These are phyloP conservation scores for Begonia loranthoides DNA, from an alignment of 306 rosid genomes.

Conservation along the genomic window DNA sequence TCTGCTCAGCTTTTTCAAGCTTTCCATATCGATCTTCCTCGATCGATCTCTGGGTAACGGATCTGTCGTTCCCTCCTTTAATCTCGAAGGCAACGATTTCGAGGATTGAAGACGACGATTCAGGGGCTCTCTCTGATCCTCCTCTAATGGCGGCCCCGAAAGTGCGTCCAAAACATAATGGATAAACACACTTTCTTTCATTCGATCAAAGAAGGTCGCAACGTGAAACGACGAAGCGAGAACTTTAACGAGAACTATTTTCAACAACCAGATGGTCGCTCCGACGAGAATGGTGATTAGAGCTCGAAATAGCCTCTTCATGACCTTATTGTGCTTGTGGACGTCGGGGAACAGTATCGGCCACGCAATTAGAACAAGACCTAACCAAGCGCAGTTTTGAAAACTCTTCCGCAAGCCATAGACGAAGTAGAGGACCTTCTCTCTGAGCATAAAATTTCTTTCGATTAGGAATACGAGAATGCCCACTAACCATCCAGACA, in stretches of 20 bases:
- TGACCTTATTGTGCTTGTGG: conserved; percentile 17
- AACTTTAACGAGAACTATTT: conserved; percentile 31
- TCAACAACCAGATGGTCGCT: conserved; percentile 34
- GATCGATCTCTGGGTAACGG: conserved; percentile 12
- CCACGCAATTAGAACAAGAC: conserved; percentile 28
- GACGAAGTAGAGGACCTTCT: conserved; percentile 30
- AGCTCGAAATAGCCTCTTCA: conserved; percentile 22
- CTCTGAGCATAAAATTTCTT: conserved; percentile 37
- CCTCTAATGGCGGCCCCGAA: conserved; percentile 32
- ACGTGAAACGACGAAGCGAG: conserved; percentile 41
- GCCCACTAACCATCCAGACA: conserved; percentile 30
- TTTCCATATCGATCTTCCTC: conserved; percentile 33
- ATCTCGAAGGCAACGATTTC: conserved; percentile 27
- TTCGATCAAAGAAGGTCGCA: conserved; percentile 35
- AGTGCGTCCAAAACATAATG: conserved; percentile 35
- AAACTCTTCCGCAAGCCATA: conserved; percentile 34
- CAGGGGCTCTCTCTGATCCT: conserved; percentile 18
- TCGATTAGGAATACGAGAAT: conserved; percentile 30
- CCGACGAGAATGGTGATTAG: conserved; percentile 27
- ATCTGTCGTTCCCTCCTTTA: conserved; percentile 7
- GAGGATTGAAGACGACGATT: conserved; percentile 8
- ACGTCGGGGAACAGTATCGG: conserved; percentile 32
- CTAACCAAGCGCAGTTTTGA: conserved; percentile 41
- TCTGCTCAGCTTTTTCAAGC: conserved; percentile 27
- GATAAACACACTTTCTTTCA: conserved; percentile 35